Evolutionary conservation across 495 filamentous ascomycete genomes (phyloP).

Genomic region (Halenospora varia): DNA sequence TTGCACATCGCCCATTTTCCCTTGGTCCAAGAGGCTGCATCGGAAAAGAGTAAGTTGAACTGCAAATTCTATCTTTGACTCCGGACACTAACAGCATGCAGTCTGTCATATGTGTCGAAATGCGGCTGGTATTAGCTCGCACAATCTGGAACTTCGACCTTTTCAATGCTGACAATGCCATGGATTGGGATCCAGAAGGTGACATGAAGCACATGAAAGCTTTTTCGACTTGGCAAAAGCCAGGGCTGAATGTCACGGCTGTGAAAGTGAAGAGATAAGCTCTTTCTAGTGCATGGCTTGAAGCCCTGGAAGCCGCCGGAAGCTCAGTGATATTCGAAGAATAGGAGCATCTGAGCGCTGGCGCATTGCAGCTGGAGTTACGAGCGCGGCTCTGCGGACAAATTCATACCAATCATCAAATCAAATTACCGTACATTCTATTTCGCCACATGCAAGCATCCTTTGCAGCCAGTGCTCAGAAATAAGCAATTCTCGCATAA

Average conservation of each 20-base stretch:
- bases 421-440: too few species aligned
- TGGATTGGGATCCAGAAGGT: neutral
- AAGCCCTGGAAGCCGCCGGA: too few species aligned
- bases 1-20: constrained; percentile 51
- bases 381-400: too few species aligned
- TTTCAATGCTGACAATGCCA: constrained; percentile 3
- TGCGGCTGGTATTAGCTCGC: constrained; percentile 47
- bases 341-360: too few species aligned
- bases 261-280: neutral
- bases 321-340: too few species aligned
- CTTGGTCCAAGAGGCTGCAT: constrained; percentile 56
- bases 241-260: neutral
- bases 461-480: too few species aligned
- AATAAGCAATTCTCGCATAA: too few species aligned
- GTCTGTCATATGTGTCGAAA: constrained; percentile 48
- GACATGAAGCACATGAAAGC: neutral
- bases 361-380: too few species aligned
- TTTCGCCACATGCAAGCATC: too few species aligned
- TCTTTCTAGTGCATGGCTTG: neutral
- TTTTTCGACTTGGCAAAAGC: neutral
- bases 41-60: constrained; percentile 46
- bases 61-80: constrained; percentile 36
- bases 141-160: constrained; percentile 46
- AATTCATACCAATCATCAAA: too few species aligned
- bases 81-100: constrained; percentile 28